Evolutionary conservation across 441 rosid genomes (phyloP), one percentile per base, ranked within the genome.

Genomic region (Corymbia calophylla): DNA sequence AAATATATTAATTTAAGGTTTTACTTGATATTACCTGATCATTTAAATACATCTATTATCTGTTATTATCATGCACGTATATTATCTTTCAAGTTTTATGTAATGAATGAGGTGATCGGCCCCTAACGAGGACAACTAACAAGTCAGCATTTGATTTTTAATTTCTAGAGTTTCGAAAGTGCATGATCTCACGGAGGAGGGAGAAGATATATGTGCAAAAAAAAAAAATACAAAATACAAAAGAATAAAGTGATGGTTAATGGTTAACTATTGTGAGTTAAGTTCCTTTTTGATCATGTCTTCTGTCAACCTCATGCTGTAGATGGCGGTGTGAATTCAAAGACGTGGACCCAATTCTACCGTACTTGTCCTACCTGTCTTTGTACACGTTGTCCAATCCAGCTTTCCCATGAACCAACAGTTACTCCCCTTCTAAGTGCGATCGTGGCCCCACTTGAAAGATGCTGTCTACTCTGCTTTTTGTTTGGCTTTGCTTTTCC

Each of bases 171-270:
- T 27, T 60, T 60, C 31, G 2, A 60, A 27, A 27, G 31, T 0
- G 31, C 1, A 1, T 4, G 16, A 6, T 14, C 32, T 14, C 35
- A 0, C 18, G 0, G 5, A n/a, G 2, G 18, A 7, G 5, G 32
- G 18, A 16, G 10, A 64, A 62, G 70, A 64, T 7, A 14, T 3
- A 64, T 1, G 5, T 7, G 70, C 17, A 35, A 70, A 5, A 1
- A 70, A 17, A 5, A 70, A 5, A 1, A 70, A 17, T 2, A 39
- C 44, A 18, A 21, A 10, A 70, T 1, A 35, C 0, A 70, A 0
- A 18, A 5, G 1, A 1, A 5, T 19, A 17, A 9, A 9, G 13
- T 1, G 2, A 32, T 9, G 4, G 29, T 19, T 70, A 5, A 70
- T 9, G 44, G 25, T 19, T 35, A 10, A 70, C 15, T 0, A 70